phyloP scores from a whole-genome alignment of 1,284 basidiomycete genomes.

The Leccinum subatratum region DNA sequence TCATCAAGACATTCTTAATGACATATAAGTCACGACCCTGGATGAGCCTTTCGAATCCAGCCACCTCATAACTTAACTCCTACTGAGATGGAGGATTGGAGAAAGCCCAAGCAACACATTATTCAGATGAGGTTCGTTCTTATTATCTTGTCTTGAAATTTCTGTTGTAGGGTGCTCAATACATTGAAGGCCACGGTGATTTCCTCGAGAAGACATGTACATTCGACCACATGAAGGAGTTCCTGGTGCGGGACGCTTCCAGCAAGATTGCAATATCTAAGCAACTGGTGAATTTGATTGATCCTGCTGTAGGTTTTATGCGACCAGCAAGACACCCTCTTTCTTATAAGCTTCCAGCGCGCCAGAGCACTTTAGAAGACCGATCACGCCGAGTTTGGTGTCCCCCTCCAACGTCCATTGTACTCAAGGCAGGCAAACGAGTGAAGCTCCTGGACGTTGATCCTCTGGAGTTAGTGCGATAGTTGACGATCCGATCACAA shows the following conservation, averaged over 20 bases:
- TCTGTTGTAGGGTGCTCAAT: constrained; percentile 64
- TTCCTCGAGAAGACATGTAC: constrained; percentile 73
- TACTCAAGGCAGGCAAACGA: constrained; percentile 72
- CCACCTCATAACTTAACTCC: constrained; percentile 68
- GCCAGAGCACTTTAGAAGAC: constrained; percentile 51
- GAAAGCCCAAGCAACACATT: constrained; percentile 81
- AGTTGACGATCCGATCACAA: constrained; percentile 83
- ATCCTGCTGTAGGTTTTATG: constrained; percentile 61
- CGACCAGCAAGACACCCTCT: constrained; percentile 15
- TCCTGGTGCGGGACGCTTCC: constrained; percentile 67
- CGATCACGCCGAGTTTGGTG: constrained; percentile 47
- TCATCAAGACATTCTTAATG: constrained; percentile 91
- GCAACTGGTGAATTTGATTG: constrained; percentile 67
- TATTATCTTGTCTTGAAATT: constrained; percentile 7
- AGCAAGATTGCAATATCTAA: constrained; percentile 64
- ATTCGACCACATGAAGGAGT: constrained; percentile 74
- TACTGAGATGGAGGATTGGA: constrained; percentile 77
- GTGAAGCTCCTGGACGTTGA: constrained; percentile 86
- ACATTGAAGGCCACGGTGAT: constrained; percentile 81
- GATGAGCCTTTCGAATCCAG: constrained; percentile 79
- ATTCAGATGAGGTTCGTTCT: constrained; percentile 76
- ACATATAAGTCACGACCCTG: constrained; percentile 92
- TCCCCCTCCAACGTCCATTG: constrained; percentile 69
- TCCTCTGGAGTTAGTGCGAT: constrained; percentile 86
- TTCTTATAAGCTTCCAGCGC: constrained; percentile 37